These are phyloP conservation scores for Curvularia sp. DNA, from an alignment of 2,329 filamentous ascomycete species.

Conservation along the genomic window DNA sequence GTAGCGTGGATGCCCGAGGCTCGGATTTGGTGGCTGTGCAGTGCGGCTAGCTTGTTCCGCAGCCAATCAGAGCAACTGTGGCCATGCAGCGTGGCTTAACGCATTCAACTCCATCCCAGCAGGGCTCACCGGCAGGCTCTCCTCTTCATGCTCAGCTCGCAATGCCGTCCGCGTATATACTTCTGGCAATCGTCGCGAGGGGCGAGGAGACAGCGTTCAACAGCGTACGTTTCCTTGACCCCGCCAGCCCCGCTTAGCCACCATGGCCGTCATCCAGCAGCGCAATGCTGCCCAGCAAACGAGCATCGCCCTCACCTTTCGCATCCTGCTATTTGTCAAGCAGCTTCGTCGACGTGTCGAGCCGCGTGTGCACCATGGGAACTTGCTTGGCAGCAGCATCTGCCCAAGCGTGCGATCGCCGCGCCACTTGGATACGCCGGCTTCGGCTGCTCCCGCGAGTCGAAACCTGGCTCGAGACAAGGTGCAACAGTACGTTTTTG, in stretches of 20 bases:
- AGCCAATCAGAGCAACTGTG: conserved; percentile 31
- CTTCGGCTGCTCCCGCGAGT: conserved; percentile 31
- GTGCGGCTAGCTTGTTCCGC: background rate
- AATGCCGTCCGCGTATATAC: conserved; percentile 35
- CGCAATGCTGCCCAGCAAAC: conserved; percentile 29
- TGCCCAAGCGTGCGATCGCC: conserved; percentile 36
- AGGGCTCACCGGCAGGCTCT: conserved; percentile 32
- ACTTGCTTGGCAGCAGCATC: conserved; percentile 25
- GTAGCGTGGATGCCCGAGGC: conserved; percentile 19
- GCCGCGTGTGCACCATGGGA: conserved; percentile 37
- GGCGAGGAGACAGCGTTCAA: conserved; percentile 9
- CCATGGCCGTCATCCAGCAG: conserved; percentile 39
- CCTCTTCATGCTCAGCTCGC: conserved; percentile 37
- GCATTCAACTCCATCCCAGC: conserved; percentile 25
- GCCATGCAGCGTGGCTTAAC: conserved; percentile 25
- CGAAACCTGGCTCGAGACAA: conserved; percentile 43
- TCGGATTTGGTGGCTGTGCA: conserved; percentile 21
- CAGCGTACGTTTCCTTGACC: conserved; percentile 30
- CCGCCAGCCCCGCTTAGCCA: conserved; percentile 26
- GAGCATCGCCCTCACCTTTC: conserved; percentile 48
- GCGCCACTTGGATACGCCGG: conserved; percentile 32
- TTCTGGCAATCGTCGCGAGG: conserved; percentile 16
- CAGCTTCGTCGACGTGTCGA: conserved; percentile 49
- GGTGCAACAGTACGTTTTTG: conserved; percentile 48
- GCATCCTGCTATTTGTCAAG: conserved; percentile 49